A percentile compares a stretch with the other conserved stretches of the same genome.
These are phyloP conservation scores for Balansia obtecta DNA, from an alignment of 2,329 filamentous ascomycete genomes.

Conservation along the genomic window DNA sequence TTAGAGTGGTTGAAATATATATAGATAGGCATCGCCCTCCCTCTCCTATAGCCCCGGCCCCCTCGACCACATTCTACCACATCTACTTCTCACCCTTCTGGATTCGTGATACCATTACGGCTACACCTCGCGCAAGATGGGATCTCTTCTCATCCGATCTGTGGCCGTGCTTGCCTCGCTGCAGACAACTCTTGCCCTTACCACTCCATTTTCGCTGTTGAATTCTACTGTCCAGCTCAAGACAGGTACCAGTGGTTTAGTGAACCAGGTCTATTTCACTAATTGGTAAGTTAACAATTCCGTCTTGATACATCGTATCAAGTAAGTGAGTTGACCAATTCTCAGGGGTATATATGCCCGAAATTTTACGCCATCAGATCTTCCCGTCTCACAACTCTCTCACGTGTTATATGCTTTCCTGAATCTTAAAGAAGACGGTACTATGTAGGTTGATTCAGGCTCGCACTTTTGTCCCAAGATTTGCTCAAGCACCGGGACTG, in stretches of 20 bases:
- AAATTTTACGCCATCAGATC: slow-evolving; percentile 57
- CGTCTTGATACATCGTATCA: no score
- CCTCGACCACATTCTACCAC: background rate
- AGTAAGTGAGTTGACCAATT: background rate
- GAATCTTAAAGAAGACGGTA: slow-evolving; percentile 58
- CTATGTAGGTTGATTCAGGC: slow-evolving; percentile 41
- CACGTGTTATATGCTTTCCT: slow-evolving; percentile 76
- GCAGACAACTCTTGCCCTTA: slow-evolving; percentile 12
- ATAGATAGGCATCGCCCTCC: background rate
- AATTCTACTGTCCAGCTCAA: slow-evolving; percentile 7
- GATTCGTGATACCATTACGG: background rate
- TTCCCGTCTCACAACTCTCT: slow-evolving; percentile 58
- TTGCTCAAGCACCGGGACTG: background rate
- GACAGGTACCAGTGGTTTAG: slow-evolving; percentile 12
- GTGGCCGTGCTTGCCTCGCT: slow-evolving; percentile 16
- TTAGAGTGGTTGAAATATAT: background rate
- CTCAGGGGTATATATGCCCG: slow-evolving; percentile 60
- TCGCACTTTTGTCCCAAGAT: background rate
- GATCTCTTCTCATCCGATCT: slow-evolving; percentile 13
- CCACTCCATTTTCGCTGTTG: slow-evolving; percentile 9
- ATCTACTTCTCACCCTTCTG: background rate
- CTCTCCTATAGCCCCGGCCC: background rate
- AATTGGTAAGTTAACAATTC: slow-evolving; percentile 29
- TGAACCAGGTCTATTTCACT: slow-evolving; percentile 33
- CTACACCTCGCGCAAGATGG: slow-evolving; percentile 12